These are phyloP conservation scores for Cyclocybe aegerita DNA, from an alignment of 768 basidiomycete species.

Conservation along the genomic window DNA sequence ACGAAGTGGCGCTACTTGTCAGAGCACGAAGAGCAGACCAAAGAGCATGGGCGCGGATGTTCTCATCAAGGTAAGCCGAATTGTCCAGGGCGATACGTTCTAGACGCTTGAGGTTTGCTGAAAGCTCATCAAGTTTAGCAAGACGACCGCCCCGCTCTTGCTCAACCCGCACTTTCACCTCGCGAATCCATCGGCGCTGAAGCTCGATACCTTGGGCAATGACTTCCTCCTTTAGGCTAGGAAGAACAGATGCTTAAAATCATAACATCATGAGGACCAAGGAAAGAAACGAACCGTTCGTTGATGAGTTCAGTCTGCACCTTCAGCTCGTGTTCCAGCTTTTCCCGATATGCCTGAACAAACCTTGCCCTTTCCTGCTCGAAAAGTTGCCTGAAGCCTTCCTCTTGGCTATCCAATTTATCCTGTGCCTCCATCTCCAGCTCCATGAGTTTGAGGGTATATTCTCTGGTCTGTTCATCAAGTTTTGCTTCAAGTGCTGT, in stretches of 20 bases:
- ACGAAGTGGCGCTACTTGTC: slow-evolving; percentile 58
- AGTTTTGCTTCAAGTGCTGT: slow-evolving; percentile 58
- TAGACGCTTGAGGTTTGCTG: slow-evolving; percentile 85
- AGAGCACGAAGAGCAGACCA: slow-evolving; percentile 92
- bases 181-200: slow-evolving; percentile 94
- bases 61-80: slow-evolving; percentile 87
- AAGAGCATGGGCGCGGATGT: slow-evolving; percentile 85
- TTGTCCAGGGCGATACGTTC: slow-evolving; percentile 92
- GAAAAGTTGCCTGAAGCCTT: slow-evolving; percentile 79
- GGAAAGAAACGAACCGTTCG: slow-evolving; percentile 62
- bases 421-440: slow-evolving; percentile 85
- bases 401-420: slow-evolving; percentile 82
- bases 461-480: slow-evolving; percentile 84
- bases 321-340: slow-evolving; percentile 80
- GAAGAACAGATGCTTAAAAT: slow-evolving; percentile 1
- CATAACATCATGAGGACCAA: neutral
- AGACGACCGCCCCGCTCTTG: slow-evolving; percentile 94
- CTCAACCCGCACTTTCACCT: slow-evolving; percentile 94
- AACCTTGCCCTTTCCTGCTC: slow-evolving; percentile 75
- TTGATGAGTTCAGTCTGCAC: slow-evolving; percentile 93
- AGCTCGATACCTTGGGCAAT: slow-evolving; percentile 97
- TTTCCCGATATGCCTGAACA: slow-evolving; percentile 78
- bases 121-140: slow-evolving; percentile 91
- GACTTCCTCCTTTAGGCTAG: slow-evolving; percentile 89
- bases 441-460: slow-evolving; percentile 76